phyloP scores from a whole-genome alignment of 306 rosid species.

The Canavalia gladiata region DNA sequence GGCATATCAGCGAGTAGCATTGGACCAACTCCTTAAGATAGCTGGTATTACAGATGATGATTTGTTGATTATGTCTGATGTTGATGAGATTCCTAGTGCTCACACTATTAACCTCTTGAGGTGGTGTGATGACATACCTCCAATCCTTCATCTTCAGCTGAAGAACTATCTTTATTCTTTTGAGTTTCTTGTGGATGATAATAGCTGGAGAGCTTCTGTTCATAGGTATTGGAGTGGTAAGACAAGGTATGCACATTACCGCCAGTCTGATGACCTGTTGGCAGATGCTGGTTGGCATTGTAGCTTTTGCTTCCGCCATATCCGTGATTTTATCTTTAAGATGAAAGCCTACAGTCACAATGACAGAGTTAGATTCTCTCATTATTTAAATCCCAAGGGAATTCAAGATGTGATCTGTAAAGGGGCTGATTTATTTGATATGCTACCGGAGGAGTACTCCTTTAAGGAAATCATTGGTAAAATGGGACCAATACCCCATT shows the following conservation, averaged over 20 bases:
- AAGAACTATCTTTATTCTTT: slow-evolving; percentile 87
- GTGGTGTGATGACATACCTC: slow-evolving; percentile 86
- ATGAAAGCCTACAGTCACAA: slow-evolving; percentile 91
- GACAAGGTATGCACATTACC: slow-evolving; percentile 82
- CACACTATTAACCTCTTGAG: slow-evolving; percentile 86
- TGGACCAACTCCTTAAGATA: slow-evolving; percentile 75
- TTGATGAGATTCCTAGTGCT: slow-evolving; percentile 91
- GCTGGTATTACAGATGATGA: slow-evolving; percentile 87
- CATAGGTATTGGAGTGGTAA: slow-evolving; percentile 71
- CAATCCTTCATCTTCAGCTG: slow-evolving; percentile 77
- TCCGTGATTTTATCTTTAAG: slow-evolving; percentile 80
- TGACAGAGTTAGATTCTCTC: slow-evolving; percentile 81
- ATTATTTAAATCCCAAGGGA: slow-evolving; percentile 66
- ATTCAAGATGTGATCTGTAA: slow-evolving; percentile 79
- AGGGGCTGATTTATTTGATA: slow-evolving; percentile 80
- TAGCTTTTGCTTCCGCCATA: slow-evolving; percentile 86
- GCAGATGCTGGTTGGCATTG: slow-evolving; percentile 98
- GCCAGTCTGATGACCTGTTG: slow-evolving; percentile 78
- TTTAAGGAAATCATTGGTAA: slow-evolving; percentile 88
- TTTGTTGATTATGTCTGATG: slow-evolving; percentile 90
- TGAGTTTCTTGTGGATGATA: slow-evolving; percentile 75
- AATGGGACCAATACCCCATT: slow-evolving; percentile 91
- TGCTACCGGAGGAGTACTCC: slow-evolving; percentile 91
- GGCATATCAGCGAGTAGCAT: slow-evolving; percentile 78
- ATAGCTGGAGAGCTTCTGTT: slow-evolving; percentile 91